Base-by-base conservation (phyloP, 345 rosid genomes). In the Draba incana region DNA sequence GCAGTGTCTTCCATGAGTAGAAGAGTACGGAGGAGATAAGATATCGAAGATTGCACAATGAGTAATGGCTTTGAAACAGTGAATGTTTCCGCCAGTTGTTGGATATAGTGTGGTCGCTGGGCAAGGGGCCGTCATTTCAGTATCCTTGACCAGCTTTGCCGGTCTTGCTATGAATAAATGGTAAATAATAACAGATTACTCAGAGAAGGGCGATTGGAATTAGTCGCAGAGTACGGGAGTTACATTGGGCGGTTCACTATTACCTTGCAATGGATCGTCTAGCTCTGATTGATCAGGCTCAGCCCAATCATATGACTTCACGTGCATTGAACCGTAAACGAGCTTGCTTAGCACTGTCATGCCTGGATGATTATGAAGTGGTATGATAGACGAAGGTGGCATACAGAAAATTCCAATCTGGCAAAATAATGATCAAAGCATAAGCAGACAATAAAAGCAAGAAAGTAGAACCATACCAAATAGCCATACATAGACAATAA, bases 361-460 rank as follows among this genome's bases (percentile, higher is more conserved):
- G 75, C 99, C 94, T n/a, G 99, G 91, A 81, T 89, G 99, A 81
- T 92, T 89, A 77, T 93, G 98, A 63, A 93, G 92, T 47, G 98
- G 98, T 58, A 93, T 93, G 61, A 90, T 66, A 37, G 98, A 89
- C 33, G 87, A 84, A 45, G 99, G 90, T 8, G 97, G 97, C 97
- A 85, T 95, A 77, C 96, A 89, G 81, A 95, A 95, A 72, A 92
- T 85, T 52, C 98, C 97, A 77, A 95, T 95, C 98, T 95, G 87
- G 71, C 46, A 75, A 5, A 56, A 61, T 23, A 38, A 55, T 68
- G 25, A 42, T 54, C 24, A 41, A 14, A 9, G 11, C 63, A 47
- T 54, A 30, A 68, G 69, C 41, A 45, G 38, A 44, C 51, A 53
- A 37, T 57, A 53, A 59, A 38, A 35, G 10, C 48, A 66, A 48